Conservation (phyloP, 2,329 filamentous ascomycete species). For the Talaromyces piceae region DNA sequence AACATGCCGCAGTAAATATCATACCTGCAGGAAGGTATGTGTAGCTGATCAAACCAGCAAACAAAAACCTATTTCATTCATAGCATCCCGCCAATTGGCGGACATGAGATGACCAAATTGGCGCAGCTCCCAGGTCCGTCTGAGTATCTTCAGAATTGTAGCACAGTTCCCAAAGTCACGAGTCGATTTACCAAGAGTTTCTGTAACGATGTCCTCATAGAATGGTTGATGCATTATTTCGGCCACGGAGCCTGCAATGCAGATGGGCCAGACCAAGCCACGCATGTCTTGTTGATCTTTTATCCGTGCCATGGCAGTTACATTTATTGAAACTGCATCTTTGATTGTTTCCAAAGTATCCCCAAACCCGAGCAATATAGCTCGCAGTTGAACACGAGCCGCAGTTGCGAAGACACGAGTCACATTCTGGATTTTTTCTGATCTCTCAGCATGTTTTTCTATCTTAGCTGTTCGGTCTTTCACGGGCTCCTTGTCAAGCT, state of each 20-base stretch:
- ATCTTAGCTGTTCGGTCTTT: background rate
- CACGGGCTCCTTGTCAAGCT: background rate
- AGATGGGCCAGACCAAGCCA: slow-evolving; percentile 14
- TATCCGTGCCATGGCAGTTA: slow-evolving; percentile 5
- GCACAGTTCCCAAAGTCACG: slow-evolving; percentile 12
- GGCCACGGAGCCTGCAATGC: slow-evolving; percentile 14
- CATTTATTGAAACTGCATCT: background rate
- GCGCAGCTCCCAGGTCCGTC: slow-evolving; percentile 7
- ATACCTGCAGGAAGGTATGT: no score
- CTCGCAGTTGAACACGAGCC: background rate
- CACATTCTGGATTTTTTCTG: background rate
- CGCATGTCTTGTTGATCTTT: slow-evolving; percentile 6
- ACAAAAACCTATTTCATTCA: slow-evolving; percentile 5
- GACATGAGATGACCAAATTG: background rate
- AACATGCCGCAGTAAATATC: no score
- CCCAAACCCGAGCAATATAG: background rate
- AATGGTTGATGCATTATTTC: slow-evolving; percentile 10
- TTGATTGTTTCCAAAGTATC: background rate
- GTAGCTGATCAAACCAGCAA: slow-evolving; percentile 1
- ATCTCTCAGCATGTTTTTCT: background rate
- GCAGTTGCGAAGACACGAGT: slow-evolving; percentile 5
- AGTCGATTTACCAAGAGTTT: slow-evolving; percentile 13
- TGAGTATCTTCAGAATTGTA: slow-evolving; percentile 5
- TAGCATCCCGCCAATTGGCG: slow-evolving; percentile 6
- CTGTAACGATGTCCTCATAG: slow-evolving; percentile 5